Evolutionary conservation across 139 green algal genomes (phyloP).

Genomic region (Chlamydomonas sphaeroides): DNA sequence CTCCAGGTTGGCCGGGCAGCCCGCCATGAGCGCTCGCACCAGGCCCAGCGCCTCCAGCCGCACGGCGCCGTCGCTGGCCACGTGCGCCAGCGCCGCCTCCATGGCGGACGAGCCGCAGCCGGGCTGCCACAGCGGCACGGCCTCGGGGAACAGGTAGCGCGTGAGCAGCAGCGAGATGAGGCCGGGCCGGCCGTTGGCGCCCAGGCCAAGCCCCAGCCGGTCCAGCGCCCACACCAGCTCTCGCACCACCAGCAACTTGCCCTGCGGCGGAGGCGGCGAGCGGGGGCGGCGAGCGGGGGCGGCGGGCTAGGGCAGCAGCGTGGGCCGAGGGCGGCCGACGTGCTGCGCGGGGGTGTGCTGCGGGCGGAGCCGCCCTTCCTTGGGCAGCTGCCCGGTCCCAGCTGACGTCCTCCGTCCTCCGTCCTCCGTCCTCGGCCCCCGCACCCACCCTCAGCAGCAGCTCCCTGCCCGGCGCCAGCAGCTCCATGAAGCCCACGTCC

Average conservation of each 20-base stretch:
- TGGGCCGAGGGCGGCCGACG: no score
- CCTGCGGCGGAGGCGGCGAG: neutral
- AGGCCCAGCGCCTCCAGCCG: conserved; percentile 56
- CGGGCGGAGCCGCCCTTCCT: no score
- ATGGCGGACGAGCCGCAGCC: conserved; percentile 5
- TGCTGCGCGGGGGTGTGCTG: no score
- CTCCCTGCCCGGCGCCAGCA: conserved; percentile 36
- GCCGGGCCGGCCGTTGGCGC: conserved; percentile 22
- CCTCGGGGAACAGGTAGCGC: conserved; percentile 69
- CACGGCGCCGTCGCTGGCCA: neutral
- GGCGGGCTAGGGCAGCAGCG: neutral
- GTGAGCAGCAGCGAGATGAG: conserved; percentile 63
- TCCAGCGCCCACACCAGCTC: conserved; percentile 63
- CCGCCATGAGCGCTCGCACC: conserved; percentile 53
- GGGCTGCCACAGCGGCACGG: conserved; percentile 23
- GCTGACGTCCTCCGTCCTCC: no score
- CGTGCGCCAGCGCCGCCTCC: conserved; percentile 23
- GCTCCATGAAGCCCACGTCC: conserved; percentile 35
- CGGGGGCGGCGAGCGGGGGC: neutral
- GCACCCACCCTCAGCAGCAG: conserved; percentile 21
- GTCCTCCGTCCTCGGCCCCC: no score
- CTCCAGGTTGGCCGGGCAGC: conserved; percentile 44
- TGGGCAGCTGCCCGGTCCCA: no score
- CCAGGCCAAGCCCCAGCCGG: conserved; percentile 41
- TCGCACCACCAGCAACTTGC: conserved; percentile 55